Evolutionary conservation across 805 yeast species (phyloP), one percentile per base, ranked within the genome.

Genomic region (Metschnikowia amazonensis): DNA sequence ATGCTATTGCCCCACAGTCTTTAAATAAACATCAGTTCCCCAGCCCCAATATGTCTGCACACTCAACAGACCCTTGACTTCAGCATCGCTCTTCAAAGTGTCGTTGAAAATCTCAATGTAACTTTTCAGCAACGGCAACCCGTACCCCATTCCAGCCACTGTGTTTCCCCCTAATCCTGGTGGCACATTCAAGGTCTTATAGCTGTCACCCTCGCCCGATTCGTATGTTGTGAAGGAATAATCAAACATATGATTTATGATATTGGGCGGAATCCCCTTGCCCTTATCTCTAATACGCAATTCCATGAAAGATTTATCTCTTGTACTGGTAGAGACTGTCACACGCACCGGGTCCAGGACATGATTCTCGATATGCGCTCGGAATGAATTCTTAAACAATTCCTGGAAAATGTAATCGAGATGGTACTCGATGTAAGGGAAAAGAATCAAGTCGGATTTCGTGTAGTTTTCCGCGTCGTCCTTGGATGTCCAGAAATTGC

Each of bases 141-240:
- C 99, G 60, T 89, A 92, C 0, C 98, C 98, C 86, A 94, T 86
- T 0, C 99, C 99, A 0, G 97, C 96, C 29, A 92, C 80, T 7
- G 76, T 70, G 56, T 77, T 77, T 1, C 86, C 84, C 1, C 84
- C 84, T 20, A 76, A 74, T 1, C 89, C 90, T 0, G 89, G 90
- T 28, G 85, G 82, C 24, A 78, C 78, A 56, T 85, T 84, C 45
- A 82, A 64, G 0, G 86, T 81, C 56, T 77, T 76, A 56, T 76
- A 77, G 32, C 79, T 72, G 11, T 78, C 85, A 4, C 80, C 81
- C 47, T 80, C 84, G 17, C 74, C 71, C 0, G 72, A 59, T 39
- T 81, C 82, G 48, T 82, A 89, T 0, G 96, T 88, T 1, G 95
- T 77, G 65, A 85, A 92, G 4, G 96, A 84, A 65, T 88, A 92